phyloP scores from a whole-genome alignment of 139 green algal species.

The Coelastrella sp. region DNA sequence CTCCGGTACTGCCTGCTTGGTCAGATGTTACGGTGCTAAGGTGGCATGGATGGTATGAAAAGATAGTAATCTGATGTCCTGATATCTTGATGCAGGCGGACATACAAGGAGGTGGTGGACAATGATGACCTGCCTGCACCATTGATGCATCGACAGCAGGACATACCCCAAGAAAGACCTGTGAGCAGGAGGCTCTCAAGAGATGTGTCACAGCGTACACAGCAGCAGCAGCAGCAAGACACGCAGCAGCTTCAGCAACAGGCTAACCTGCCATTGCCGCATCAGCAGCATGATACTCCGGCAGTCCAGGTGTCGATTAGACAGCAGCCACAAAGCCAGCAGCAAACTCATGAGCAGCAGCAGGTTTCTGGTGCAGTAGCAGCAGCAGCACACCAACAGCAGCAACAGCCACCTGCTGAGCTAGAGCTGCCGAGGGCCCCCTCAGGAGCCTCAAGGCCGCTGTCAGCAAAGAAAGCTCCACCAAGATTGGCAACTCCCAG shows the following conservation, averaged over 20 bases:
- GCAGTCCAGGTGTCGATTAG: no score
- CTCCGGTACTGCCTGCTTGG: no score
- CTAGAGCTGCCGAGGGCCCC: constrained; percentile 16
- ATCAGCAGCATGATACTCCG: background rate
- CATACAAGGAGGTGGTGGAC: constrained; percentile 19
- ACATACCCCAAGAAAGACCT: background rate
- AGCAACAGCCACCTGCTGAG: background rate
- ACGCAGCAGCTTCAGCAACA: background rate
- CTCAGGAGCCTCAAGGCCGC: background rate
- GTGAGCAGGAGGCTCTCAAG: constrained; percentile 21
- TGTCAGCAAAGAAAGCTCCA: constrained; percentile 67
- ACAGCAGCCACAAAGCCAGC: background rate
- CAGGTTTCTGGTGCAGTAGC: background rate
- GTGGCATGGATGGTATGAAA: no score
- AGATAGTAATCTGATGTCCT: no score
- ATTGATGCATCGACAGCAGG: constrained; percentile 34
- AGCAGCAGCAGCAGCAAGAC: constrained; percentile 43
- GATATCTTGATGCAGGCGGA: constrained; percentile 29
- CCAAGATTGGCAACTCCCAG: constrained; percentile 51
- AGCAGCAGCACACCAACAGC: background rate
- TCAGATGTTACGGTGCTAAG: no score
- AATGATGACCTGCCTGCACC: background rate
- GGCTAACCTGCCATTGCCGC: background rate
- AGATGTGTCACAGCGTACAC: constrained; percentile 10
- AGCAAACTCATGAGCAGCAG: constrained; percentile 11